Conservation (phyloP, 106 monocot species). For the Dioscorea zingiberensis region DNA sequence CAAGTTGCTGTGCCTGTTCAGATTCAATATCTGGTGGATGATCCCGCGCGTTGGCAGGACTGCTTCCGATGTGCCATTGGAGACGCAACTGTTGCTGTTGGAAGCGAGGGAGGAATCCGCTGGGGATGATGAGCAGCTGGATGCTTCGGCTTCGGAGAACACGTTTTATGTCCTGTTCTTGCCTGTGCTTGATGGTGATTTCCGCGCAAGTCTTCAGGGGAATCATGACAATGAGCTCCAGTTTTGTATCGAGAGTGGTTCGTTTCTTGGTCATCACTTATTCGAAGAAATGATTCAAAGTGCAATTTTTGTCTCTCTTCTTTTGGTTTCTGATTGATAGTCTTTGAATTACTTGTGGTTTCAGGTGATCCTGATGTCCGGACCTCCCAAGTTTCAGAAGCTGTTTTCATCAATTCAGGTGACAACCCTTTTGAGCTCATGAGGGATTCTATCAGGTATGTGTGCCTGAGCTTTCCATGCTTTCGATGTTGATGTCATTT, state of each 20-base stretch:
- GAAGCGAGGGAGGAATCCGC: conserved; percentile 15
- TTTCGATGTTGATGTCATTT: no score
- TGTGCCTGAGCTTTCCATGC: no score
- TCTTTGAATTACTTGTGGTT: not conserved
- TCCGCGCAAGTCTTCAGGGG: conserved; percentile 29
- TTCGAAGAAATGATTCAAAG: no score
- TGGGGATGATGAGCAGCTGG: not conserved
- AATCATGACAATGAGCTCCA: conserved; percentile 21
- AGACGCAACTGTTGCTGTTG: conserved; percentile 33
- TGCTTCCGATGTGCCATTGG: conserved; percentile 20
- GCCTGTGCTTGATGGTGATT: conserved; percentile 27
- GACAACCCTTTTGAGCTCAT: conserved; percentile 28
- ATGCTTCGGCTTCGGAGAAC: not conserved
- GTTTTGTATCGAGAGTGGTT: conserved; percentile 33
- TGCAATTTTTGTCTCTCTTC: no score
- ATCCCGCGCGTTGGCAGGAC: conserved; percentile 17
- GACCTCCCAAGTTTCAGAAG: conserved; percentile 10
- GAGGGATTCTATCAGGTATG: conserved; percentile 25
- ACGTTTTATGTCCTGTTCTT: conserved; percentile 17
- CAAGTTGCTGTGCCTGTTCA: conserved; percentile 18
- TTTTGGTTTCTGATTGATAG: no score
- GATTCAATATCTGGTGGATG: conserved; percentile 49
- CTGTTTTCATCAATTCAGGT: conserved; percentile 26
- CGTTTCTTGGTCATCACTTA: no score
- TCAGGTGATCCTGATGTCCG: conserved; percentile 30